These are phyloP conservation scores for Yarrowia bubula DNA, from an alignment of 805 yeast genomes.

Conservation along the genomic window DNA sequence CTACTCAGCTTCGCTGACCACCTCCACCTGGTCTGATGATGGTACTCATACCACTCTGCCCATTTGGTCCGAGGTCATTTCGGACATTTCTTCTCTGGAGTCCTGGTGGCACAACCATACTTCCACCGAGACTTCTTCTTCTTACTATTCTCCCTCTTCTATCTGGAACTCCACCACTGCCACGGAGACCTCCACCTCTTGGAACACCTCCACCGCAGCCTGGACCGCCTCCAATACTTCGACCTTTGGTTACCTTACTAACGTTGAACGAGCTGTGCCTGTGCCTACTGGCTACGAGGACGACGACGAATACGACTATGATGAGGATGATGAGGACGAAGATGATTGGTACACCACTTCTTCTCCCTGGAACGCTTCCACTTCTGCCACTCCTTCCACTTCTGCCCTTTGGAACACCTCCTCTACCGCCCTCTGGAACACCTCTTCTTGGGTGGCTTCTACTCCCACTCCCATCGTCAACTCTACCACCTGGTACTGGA, in stretches of 20 bases:
- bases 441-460: neutral
- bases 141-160: neutral
- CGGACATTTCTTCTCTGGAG: slow-evolving; percentile 4
- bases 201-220: slow-evolving; percentile 16
- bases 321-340: neutral
- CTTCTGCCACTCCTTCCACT: neutral
- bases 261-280: slow-evolving; percentile 3
- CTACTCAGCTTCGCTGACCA: slow-evolving; percentile 12
- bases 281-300: neutral
- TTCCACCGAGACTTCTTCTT: neutral
- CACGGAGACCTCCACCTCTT: neutral
- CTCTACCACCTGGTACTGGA: neutral
- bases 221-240: slow-evolving; percentile 18
- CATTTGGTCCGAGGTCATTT: neutral
- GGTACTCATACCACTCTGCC: slow-evolving; percentile 4
- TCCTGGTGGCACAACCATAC: neutral
- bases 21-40: neutral
- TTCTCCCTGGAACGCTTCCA: neutral
- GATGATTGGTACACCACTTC: neutral
- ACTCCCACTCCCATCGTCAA: neutral
- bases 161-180: neutral
- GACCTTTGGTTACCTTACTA: neutral
- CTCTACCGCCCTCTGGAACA: neutral
- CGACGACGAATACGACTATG: neutral
- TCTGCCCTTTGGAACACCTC: neutral